Base-by-base conservation (phyloP, 352 stramenopile species). In the Phytophthora colocasiae region DNA sequence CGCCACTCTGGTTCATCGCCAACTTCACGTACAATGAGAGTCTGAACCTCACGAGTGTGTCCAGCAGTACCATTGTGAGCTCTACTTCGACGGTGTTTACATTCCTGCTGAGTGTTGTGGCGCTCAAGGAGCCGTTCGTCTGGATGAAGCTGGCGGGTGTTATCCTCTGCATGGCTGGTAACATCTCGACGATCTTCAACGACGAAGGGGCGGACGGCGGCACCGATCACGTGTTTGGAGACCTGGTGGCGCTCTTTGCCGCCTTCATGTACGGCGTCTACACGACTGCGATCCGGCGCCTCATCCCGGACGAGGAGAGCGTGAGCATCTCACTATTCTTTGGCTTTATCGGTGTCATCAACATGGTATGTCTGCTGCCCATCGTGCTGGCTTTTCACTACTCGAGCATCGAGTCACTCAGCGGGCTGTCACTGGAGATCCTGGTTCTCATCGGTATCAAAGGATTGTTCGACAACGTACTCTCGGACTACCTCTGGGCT, bases 401-500 rank as follows among this genome's bases (percentile, higher is more conserved):
- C 50, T 85, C 83, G 5, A 68, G 65, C 47, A 69, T 91, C 45
- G 81, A 92, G 64, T 88, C 79, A 6, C 79, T 96, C 6, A 62
- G 72, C 38, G 72, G 75, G 11, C 63, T 95, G 14, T 81, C 75
- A 17, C 41, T 81, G 26, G 77, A 95, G 45, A 93, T 98, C 60
- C 22, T 95, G 9, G 81, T 86, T 26, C 78, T 97, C 38, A 81
- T 98, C 27, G 70, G 86, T 3, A 51, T 94, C 9, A 98, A 98
- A 63, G 93, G 93, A 12, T 71, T 98, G 0, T 90, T 98, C 24
- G 91, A 99, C 75, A 98, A 98, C 74, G 95, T 98, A 11, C 69
- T 98, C 10, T 95, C 90, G 8, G 96, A 98, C 71, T 98, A 98
- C 62, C 78, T 99, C 10, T 99, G 96, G 96, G 96, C 96, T 2